Evolutionary conservation across 1,139 yeast genomes (phyloP), one percentile per base, ranked within the genome.

Genomic region (Spathaspora jeffriesii): DNA sequence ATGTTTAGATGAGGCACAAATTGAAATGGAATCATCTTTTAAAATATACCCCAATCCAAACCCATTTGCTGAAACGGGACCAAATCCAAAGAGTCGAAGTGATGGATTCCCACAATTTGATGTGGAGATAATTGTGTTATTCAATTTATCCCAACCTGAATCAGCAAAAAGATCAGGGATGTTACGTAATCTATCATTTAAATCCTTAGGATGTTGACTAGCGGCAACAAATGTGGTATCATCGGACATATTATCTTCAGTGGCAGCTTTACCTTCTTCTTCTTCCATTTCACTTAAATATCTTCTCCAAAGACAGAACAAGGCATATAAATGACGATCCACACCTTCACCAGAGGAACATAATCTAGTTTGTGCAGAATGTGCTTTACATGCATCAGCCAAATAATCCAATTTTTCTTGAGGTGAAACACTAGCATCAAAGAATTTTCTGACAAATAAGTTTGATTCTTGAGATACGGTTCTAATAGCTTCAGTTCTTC

Each of bases 21-120:
- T 82, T 2, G 96, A 85, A 46, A 91, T 82, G 4, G 93, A 84
- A 60, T 88, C 90, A 49, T 82, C 90, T 64, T 91, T 89, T 59
- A 91, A 86, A 57, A 91, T 90, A 65, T 91, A 91, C 2, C 96
- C 97, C 44, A 91, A 78, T 23, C 97, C 97, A 68, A 88, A 91
- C 14, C 97, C 97, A 59, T 87, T 90, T 20, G 95, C 84, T 30
- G 90, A 80, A 6, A 88, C 92, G 2, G 97, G 97, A 5, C 97
- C 97, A 68, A 91, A 91, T 0, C 97, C 97, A 68, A 91, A 91
- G 51, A 87, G 78, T 57, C 92, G 80, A 53, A 91, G 75, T 1
- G 96, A 82, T 6, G 97, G 96, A 63, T 91, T 91, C 47, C 97
- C 97, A 60, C 80, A 75, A 50, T 68, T 67, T 4, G 73, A 73